Evolutionary conservation across 2,329 filamentous ascomycete species (phyloP).

Genomic region (Aspergillus uvarum): DNA sequence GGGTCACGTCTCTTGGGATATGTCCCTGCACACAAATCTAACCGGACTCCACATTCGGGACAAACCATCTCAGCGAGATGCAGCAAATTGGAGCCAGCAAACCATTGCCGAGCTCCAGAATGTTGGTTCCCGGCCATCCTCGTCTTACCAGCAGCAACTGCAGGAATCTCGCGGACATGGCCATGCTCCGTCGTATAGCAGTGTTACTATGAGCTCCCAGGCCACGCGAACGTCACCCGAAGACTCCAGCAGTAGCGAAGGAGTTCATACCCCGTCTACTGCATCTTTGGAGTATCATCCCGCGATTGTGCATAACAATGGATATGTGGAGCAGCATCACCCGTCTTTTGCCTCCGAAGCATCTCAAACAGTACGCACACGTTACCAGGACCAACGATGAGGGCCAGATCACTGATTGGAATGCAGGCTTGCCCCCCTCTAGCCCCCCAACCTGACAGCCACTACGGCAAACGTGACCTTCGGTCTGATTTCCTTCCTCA

Average conservation of each 20-base stretch:
- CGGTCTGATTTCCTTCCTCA: slow-evolving; percentile 31
- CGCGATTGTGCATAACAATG: slow-evolving; percentile 50
- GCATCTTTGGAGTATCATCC: slow-evolving; percentile 50
- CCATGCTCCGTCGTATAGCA: slow-evolving; percentile 25
- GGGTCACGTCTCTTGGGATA: slow-evolving; percentile 51
- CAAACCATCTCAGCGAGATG: slow-evolving; percentile 36
- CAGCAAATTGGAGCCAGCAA: slow-evolving; percentile 46
- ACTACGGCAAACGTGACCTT: slow-evolving; percentile 29
- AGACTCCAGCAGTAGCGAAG: slow-evolving; percentile 51
- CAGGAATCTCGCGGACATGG: slow-evolving; percentile 30
- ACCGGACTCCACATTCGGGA: slow-evolving; percentile 46
- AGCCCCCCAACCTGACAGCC: slow-evolving; percentile 30
- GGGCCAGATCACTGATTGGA: slow-evolving; percentile 31
- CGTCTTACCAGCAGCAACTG: slow-evolving; percentile 35
- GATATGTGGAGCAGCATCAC: slow-evolving; percentile 47
- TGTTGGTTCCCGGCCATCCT: slow-evolving; percentile 36
- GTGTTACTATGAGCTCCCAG: slow-evolving; percentile 29
- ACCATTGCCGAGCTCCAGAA: slow-evolving; percentile 44
- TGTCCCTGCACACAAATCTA: slow-evolving; percentile 46
- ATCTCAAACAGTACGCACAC: slow-evolving; percentile 43
- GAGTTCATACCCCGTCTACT: slow-evolving; percentile 49
- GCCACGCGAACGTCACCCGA: slow-evolving; percentile 46
- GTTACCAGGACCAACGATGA: slow-evolving; percentile 25
- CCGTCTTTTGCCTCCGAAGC: slow-evolving; percentile 36
- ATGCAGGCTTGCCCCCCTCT: slow-evolving; percentile 36